Evolutionary conservation across 225 moss, liverwort and hornwort species (phyloP).

Genomic region (Physcomitrellopsis africana): DNA sequence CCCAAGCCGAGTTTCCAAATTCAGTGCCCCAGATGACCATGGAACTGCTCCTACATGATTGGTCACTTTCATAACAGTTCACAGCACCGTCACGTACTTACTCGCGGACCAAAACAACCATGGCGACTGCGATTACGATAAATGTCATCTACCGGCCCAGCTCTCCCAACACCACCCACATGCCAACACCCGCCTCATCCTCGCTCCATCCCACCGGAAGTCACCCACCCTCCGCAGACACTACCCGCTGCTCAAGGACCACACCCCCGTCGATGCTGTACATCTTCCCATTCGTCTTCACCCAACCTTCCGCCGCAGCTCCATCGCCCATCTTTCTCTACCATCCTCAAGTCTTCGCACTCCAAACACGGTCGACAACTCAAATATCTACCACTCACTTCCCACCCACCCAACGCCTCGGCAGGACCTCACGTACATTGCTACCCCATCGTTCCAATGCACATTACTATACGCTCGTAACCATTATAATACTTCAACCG

Average conservation of each 20-base stretch:
- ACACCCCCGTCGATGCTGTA: neutral
- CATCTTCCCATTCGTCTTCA: neutral
- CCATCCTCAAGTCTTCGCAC: neutral
- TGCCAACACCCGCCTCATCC: neutral
- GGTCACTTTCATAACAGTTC: too few species aligned
- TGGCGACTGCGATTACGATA: neutral
- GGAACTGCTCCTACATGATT: too few species aligned
- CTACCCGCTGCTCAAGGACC: neutral
- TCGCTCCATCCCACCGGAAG: neutral
- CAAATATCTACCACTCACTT: neutral
- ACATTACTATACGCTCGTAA: neutral
- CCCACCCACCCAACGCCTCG: neutral
- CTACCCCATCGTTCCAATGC: neutral
- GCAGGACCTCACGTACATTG: neutral
- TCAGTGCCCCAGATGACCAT: too few species aligned
- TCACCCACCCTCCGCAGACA: neutral
- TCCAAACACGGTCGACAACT: slow-evolving; percentile 1
- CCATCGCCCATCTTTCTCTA: neutral
- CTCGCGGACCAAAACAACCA: neutral
- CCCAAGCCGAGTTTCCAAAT: too few species aligned
- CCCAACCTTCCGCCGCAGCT: slow-evolving; percentile 10
- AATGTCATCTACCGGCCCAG: neutral
- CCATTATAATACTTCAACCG: neutral
- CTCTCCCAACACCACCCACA: neutral
- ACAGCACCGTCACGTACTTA: slow-evolving; percentile 20